phyloP scores from a whole-genome alignment of 805 yeast genomes.

The Danielozyma ontarioensis region DNA sequence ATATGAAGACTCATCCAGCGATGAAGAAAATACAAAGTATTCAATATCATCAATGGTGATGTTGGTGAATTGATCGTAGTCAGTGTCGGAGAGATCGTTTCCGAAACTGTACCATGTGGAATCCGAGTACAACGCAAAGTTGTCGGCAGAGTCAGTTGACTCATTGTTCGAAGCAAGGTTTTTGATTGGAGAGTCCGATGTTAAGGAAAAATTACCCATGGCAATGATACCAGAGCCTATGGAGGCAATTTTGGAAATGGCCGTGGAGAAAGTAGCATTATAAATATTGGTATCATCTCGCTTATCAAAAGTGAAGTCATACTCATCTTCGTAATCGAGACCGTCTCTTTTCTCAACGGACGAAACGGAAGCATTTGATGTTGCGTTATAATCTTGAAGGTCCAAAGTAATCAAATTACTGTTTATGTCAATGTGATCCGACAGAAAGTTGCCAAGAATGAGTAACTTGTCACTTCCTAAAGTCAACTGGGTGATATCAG shows the following conservation, averaged over 20 bases:
- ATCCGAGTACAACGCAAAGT: conserved; percentile 33
- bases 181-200: conserved; percentile 15
- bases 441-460: conserved; percentile 43
- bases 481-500: conserved; percentile 28
- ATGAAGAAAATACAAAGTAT: conserved; percentile 35
- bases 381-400: conserved; percentile 24
- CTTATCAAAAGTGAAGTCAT: conserved; percentile 4
- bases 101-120: conserved; percentile 43
- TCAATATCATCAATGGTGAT: conserved; percentile 34
- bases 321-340: too few relatives aligned
- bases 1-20: conserved; percentile 14
- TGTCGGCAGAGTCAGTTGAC: conserved; percentile 17
- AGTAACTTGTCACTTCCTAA: conserved; percentile 31
- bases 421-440: conserved; percentile 21
- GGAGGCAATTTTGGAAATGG: conserved; percentile 17
- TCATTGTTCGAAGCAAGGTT: conserved; percentile 26
- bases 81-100: conserved; percentile 15
- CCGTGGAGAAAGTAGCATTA: conserved; percentile 26
- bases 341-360: conserved; percentile 11
- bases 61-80: conserved; percentile 26
- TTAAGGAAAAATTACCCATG: conserved; percentile 29
- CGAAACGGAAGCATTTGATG: conserved; percentile 24
- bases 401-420: conserved; percentile 22
- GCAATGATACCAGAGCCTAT: conserved; percentile 16
- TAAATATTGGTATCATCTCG: conserved; percentile 15